Conservation (phyloP, 768 basidiomycete genomes). For the Termitomyces sp. region DNA sequence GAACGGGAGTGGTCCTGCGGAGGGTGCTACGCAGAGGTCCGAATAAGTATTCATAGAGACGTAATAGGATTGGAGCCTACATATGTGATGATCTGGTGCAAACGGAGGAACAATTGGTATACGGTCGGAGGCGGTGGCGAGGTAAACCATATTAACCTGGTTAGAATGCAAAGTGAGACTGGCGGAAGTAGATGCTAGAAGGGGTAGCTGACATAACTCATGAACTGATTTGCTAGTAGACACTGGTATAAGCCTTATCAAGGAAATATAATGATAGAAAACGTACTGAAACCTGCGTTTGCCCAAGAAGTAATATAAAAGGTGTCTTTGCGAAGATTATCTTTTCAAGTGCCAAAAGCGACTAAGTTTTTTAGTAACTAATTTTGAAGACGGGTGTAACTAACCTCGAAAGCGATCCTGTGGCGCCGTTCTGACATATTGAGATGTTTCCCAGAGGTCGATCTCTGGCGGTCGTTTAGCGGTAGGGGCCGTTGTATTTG, state of each 20-base stretch:
- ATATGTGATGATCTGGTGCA: conserved; percentile 37
- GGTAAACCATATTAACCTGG: conserved; percentile 47
- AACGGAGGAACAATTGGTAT: conserved; percentile 49
- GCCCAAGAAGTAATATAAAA: conserved; percentile 56
- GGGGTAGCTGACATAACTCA: conserved; percentile 25
- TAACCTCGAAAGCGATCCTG: conserved; percentile 12
- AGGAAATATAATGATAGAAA: neutral
- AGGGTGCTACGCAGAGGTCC: conserved; percentile 18
- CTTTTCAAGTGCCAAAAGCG: conserved; percentile 19
- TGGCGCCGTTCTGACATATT: conserved; percentile 11
- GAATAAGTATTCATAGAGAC: neutral
- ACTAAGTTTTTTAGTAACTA: neutral
- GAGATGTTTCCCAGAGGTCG: conserved; percentile 11
- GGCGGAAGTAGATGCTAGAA: neutral
- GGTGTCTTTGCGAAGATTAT: conserved; percentile 45
- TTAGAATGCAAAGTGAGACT: neutral
- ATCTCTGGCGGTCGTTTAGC: neutral
- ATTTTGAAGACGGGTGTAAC: neutral
- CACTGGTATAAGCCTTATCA: neutral
- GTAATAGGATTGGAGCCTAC: conserved; percentile 13
- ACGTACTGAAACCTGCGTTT: conserved; percentile 53
- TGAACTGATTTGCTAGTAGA: conserved; percentile 31
- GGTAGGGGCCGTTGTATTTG: neutral
- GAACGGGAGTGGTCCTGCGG: conserved; percentile 33
- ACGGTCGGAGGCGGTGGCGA: conserved; percentile 39